phyloP scores from a whole-genome alignment of 371 early-diverging fungal species.

The Dichotomocladium elegans region DNA sequence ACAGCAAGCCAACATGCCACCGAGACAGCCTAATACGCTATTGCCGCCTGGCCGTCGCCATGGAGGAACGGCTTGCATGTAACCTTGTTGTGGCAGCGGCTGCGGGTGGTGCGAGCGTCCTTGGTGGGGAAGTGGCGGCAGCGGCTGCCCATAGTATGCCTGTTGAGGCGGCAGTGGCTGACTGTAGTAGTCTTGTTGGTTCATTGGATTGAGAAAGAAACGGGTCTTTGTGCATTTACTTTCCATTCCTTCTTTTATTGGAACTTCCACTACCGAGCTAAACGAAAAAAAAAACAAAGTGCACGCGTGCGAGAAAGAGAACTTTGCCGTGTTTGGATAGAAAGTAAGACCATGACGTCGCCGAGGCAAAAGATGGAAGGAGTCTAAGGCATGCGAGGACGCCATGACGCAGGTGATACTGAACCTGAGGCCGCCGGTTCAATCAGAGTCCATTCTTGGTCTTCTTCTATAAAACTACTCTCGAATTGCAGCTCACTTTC shows the following conservation, averaged over 20 bases:
- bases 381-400: conserved; percentile 7
- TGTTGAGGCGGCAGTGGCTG: conserved; percentile 19
- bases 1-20: conserved; percentile 21
- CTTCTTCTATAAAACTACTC: conserved; percentile 22
- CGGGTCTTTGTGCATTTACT: not conserved
- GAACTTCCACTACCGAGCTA: no score
- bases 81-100: conserved; percentile 18
- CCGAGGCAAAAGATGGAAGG: not conserved
- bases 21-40: conserved; percentile 17
- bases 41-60: conserved; percentile 1
- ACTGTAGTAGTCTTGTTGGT: conserved; percentile 12
- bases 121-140: not conserved
- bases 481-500: not conserved
- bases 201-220: not conserved
- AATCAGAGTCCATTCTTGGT: conserved; percentile 42
- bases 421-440: conserved; percentile 28
- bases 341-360: not conserved
- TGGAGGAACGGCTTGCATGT: conserved; percentile 14
- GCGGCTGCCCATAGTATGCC: conserved; percentile 5
- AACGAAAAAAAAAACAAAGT: not conserved
- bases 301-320: not conserved
- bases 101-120: conserved; percentile 22
- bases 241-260: no score
- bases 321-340: not conserved
- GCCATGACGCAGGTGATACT: conserved; percentile 27